Evolutionary conservation across 225 moss, liverwort and hornwort genomes (phyloP).

Genomic region (Bryoerythrophyllum caledonicum): DNA sequence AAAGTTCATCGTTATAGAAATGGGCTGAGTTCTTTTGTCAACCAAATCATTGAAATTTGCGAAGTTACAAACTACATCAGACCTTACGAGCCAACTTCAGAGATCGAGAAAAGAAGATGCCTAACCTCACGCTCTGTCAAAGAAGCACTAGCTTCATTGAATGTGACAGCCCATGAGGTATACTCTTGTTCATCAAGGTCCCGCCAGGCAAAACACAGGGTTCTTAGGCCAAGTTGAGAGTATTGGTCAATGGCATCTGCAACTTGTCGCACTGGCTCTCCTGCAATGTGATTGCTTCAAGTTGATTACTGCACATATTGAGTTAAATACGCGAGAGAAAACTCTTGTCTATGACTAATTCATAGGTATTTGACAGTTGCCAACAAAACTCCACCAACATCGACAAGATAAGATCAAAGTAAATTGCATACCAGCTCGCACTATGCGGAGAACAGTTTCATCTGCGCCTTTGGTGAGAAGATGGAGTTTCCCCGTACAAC

Average conservation of each 20-base stretch:
- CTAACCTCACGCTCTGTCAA: constrained; percentile 79
- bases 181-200: constrained; percentile 88
- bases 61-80: background rate
- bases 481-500: constrained; percentile 52
- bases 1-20: constrained; percentile 10
- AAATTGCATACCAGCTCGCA: constrained; percentile 63
- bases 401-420: constrained; percentile 12
- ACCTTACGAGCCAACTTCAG: constrained; percentile 2
- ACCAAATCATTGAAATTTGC: background rate
- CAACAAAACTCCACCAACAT: constrained; percentile 3
- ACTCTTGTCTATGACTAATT: background rate
- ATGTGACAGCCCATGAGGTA: constrained; percentile 64
- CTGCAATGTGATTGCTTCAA: constrained; percentile 37
- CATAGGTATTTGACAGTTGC: constrained; percentile 3
- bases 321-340: no score
- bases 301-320: constrained; percentile 10
- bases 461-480: constrained; percentile 94
- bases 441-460: constrained; percentile 72
- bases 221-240: constrained; percentile 90
- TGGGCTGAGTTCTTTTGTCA: background rate
- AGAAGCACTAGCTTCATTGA: constrained; percentile 79
- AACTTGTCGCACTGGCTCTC: constrained; percentile 67
- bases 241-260: constrained; percentile 75
- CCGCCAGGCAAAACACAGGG: constrained; percentile 91
- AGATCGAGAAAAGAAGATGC: constrained; percentile 17